phyloP scores from a whole-genome alignment of 2,329 filamentous ascomycete genomes.

The Tolypocladium guangdongense region DNA sequence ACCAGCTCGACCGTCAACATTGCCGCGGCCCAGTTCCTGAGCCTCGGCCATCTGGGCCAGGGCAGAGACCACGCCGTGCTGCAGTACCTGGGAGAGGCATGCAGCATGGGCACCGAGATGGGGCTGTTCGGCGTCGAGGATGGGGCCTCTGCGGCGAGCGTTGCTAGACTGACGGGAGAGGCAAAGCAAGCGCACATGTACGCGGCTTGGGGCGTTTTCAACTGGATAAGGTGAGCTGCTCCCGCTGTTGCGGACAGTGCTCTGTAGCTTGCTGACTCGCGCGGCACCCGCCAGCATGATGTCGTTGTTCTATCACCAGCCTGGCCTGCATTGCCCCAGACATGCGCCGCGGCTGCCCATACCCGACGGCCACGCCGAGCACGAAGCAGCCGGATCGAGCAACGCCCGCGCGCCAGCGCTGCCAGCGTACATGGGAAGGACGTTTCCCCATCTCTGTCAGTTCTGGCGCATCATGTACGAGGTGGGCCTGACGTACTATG shows the following conservation, averaged over 20 bases:
- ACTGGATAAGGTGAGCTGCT: slow-evolving; percentile 21
- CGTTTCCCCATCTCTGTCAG: slow-evolving; percentile 18
- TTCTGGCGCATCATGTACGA: slow-evolving; percentile 21
- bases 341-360: slow-evolving; percentile 8
- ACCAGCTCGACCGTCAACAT: slow-evolving; percentile 13
- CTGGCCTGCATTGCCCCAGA: slow-evolving; percentile 11
- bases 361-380: background rate
- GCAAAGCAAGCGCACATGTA: slow-evolving; percentile 4
- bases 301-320: slow-evolving; percentile 21
- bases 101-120: slow-evolving; percentile 15
- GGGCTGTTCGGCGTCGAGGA: slow-evolving; percentile 11
- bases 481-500: slow-evolving; percentile 14
- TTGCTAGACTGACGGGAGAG: slow-evolving; percentile 7
- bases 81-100: slow-evolving; percentile 12
- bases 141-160: background rate
- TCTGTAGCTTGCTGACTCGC: background rate
- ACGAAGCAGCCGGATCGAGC: background rate
- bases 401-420: background rate
- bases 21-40: slow-evolving; percentile 18
- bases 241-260: background rate
- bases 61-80: slow-evolving; percentile 18
- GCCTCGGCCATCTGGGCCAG: slow-evolving; percentile 18
- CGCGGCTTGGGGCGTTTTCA: slow-evolving; percentile 16
- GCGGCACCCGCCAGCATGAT: slow-evolving; percentile 12
- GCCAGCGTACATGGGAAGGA: slow-evolving; percentile 10